Base-by-base conservation (phyloP, 75 land plant genomes). In the Selaginella tamariscina region DNA sequence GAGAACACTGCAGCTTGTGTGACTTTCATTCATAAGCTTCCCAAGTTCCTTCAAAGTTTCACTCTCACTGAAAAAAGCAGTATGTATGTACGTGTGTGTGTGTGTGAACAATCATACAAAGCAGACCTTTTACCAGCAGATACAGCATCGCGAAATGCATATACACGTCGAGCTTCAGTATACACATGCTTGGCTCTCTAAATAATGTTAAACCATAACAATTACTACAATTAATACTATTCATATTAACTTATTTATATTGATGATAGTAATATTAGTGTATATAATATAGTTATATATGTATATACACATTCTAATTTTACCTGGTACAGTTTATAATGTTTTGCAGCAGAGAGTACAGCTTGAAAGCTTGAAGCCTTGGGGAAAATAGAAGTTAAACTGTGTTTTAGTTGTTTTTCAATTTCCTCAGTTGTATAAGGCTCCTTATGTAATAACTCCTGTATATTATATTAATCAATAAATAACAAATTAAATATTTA, bases 141-240 rank as follows among this genome's bases (percentile, higher is more conserved):
- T 1, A 87, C 92, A 28, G 84, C 72, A 31, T 84, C 91, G 68
- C 77, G 83, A 71, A 94, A 94, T 44, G 78, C 79, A 75, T 84
- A 70, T 23, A 94, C 98, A 32, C 98, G 85, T 66, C 70, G 85
- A 44, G 98, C 96, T 73, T 94, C 98, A 56, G 88, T 73, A 64
- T 94, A 94, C 18, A 94, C 98, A 73, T 94, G 98, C 32, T 82
- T 78, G 0, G 98, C 98, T 68, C 98, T 79, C 98, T 94, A 69
- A 57, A 68, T 15, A 39, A 5, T n/a, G n/a, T n/a, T n/a, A n/a
- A n/a, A n/a, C n/a, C n/a, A n/a, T n/a, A n/a, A n/a, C n/a, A n/a
- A n/a, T n/a, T n/a, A n/a, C n/a, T n/a, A n/a, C n/a, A n/a, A n/a
- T n/a, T n/a, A n/a, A n/a, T n/a, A n/a, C n/a, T n/a, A n/a, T n/a